Conservation (phyloP, 305 asterid species). For the Coffea humblotiana region DNA sequence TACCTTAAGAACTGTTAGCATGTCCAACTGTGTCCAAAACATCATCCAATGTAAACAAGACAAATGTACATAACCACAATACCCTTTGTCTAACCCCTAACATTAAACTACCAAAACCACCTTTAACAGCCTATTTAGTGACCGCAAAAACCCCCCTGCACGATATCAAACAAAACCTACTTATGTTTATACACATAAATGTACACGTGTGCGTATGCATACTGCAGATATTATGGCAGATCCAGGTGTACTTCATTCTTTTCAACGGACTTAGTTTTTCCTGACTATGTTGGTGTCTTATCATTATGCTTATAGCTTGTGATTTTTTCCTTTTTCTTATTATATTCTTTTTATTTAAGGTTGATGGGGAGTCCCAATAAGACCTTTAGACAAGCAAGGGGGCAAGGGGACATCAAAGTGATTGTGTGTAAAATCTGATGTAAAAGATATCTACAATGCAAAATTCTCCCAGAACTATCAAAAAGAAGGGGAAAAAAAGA, state of each 20-base stretch:
- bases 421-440: background rate
- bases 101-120: background rate
- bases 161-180: background rate
- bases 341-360: too few species aligned
- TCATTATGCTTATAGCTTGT: background rate
- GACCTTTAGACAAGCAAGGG: background rate
- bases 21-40: background rate
- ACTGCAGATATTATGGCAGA: background rate
- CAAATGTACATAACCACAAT: background rate
- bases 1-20: background rate
- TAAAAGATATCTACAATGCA: background rate
- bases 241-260: background rate
- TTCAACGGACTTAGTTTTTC: background rate
- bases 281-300: background rate
- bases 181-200: background rate
- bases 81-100: background rate
- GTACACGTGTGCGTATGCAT: background rate
- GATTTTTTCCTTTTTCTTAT: background rate
- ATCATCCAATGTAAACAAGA: background rate
- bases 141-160: background rate
- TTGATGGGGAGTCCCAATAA: background rate
- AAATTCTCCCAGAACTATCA: background rate
- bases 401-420: background rate
- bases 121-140: background rate
- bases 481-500: background rate